A percentile compares a stretch with the other conserved stretches of the same genome.
Conservation (phyloP, 208 protist genomes). For the Crithidia acanthocephali region DNA sequence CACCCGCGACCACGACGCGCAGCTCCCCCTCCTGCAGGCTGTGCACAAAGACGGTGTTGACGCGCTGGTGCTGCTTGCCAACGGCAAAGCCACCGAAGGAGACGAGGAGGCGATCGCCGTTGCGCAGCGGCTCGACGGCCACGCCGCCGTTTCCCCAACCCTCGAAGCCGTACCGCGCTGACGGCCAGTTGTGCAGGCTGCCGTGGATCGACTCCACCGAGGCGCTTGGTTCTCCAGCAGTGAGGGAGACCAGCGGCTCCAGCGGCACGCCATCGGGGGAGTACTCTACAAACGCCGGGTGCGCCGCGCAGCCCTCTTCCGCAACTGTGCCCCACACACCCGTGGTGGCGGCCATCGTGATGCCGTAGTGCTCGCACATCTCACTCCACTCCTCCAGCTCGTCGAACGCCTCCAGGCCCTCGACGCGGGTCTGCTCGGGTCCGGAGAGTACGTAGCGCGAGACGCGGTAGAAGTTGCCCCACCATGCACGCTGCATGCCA, state of each 20-base stretch:
- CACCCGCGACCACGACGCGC: slow-evolving; percentile 31
- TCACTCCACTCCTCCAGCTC: slow-evolving; percentile 90
- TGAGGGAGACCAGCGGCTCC: too few species aligned
- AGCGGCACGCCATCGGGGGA: slow-evolving; percentile 6
- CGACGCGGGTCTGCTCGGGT: slow-evolving; percentile 58
- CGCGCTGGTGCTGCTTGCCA: slow-evolving; percentile 57
- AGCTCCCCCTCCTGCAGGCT: slow-evolving; percentile 75
- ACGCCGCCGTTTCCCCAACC: slow-evolving; percentile 83
- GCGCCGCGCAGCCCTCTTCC: slow-evolving; percentile 13
- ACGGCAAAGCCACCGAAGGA: slow-evolving; percentile 84
- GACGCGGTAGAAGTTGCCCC: slow-evolving; percentile 86
- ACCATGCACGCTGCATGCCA: slow-evolving; percentile 64
- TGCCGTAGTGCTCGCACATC: slow-evolving; percentile 93
- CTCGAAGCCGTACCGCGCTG: slow-evolving; percentile 76
- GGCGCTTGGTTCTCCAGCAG: too few species aligned
- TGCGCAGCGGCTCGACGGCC: slow-evolving; percentile 39
- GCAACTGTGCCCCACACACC: slow-evolving; percentile 18
- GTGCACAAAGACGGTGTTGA: slow-evolving; percentile 69
- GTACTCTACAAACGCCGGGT: slow-evolving; percentile 34
- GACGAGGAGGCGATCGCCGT: slow-evolving; percentile 52
- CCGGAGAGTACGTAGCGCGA: slow-evolving; percentile 57
- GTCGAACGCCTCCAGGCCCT: slow-evolving; percentile 86
- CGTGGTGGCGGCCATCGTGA: slow-evolving; percentile 68
- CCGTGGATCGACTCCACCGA: background rate
- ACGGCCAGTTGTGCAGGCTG: slow-evolving; percentile 59